Evolutionary conservation across 1,284 basidiomycete genomes (phyloP), one percentile per base, ranked within the genome.

Genomic region (Tilletia indica): DNA sequence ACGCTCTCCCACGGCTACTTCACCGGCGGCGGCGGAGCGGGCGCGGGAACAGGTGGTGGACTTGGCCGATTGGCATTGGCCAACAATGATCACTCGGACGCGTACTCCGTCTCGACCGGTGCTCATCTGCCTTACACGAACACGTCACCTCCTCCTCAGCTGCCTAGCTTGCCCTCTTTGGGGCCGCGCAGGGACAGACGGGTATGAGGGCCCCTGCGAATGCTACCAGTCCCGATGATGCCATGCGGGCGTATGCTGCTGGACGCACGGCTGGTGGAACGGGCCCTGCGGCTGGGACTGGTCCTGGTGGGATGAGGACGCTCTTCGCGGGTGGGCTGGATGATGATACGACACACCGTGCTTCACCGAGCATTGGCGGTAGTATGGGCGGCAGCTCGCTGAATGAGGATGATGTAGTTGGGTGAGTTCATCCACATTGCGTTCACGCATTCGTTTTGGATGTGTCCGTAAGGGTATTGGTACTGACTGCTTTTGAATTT

Each of bases 391-490:
- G 79, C 47, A 77, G 74, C 51, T 75, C 73, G 56, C 72, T 82
- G 69, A 82, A 82, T 70, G 80, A 82, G 73, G 80, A 82, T 67
- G 80, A 82, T 54, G 80, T 82, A 9, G 80, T 82, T 1, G 80
- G 80, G 39, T 82, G 61, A 64, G 61, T 64, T 39, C 6, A 4
- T 42, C 14, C 4, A 11, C 36, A n/a, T 25, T 6, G 31, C 36
- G 9, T 11, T 36, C 25, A 31, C 25, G 25, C 25, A 31, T 31
- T 31, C 25, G 25, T 31, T 31, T 31, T 31, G 25, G 2, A 31
- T 31, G 25, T 31, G 25, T 31, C 25, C 25, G 25, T 31, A 31
- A 25, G 21, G 34, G n/a, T 4, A 4, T n/a, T 58, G n/a, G 5
- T 58, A 14, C 11, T 12, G 34, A 58, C 5, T 31, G 12, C 56